Base-by-base conservation (phyloP, 73 alveolate genomes). In the Tetrahymena malaccensis region DNA sequence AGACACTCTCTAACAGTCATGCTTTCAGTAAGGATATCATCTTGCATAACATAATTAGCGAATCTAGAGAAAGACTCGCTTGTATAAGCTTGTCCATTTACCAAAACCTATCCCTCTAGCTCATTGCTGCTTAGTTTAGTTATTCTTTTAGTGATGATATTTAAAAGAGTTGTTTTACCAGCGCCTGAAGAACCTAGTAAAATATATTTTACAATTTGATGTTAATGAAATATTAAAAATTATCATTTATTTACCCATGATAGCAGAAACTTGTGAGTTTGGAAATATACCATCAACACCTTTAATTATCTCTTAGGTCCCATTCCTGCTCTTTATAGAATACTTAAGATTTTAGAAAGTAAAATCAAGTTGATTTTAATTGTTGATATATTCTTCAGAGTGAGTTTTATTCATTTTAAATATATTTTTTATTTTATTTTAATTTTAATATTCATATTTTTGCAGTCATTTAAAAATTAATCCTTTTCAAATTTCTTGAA, bases 51-150 rank as follows among this genome's bases (percentile, higher is more conserved):
- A 84, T 57, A 94, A 43, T 12, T 94, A 34, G 93, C 94, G 19
- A 34, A 96, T 38, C 9, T 35, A n/a, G 97, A 94, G 84, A 94
- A 96, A 94, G 94, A 83, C 84, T 93, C 94, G 97, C 89, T 97
- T 93, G 12, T 96, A 97, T 93, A 96, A 94, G 70, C 96, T 55
- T 58, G 16, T 56, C 89, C 40, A 34, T 43, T 97, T 96, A 85
- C 97, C 35, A 17, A 22, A 55, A 94, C 57, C 10, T 27, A 33
- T 13, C 83, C 96, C 5, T 89, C 93, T 21, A 43, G 25, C 27
- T 35, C 34, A 44, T 34, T 70, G 3, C 6, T 19, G 7, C 56
- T 70, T 25, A 33, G 8, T 27, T 70, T 22, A 70, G 34, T 21
- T 5, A 70, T 70, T 11, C 89, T 70, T 12, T 70, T 70, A 31